phyloP scores from a whole-genome alignment of 345 rosid genomes.

The Dovyalis caffra region DNA sequence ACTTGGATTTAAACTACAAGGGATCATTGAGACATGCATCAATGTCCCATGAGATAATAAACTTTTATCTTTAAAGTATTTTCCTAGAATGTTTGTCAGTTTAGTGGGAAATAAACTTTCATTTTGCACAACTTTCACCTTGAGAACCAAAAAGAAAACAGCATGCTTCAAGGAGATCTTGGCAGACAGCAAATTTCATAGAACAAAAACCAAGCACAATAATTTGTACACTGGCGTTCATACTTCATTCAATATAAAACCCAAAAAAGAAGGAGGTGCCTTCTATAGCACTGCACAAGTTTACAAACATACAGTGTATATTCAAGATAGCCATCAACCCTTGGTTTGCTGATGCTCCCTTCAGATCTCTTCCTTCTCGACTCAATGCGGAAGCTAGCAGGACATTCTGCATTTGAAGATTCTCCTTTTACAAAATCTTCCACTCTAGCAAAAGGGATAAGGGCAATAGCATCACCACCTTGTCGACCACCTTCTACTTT shows the following conservation, averaged over 20 bases:
- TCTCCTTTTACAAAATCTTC: conserved; percentile 61
- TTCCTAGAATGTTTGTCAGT: neutral
- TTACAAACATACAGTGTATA: conserved; percentile 44
- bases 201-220: neutral
- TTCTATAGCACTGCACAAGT: neutral
- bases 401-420: conserved; percentile 51
- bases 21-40: neutral
- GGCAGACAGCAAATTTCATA: neutral
- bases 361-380: conserved; percentile 57
- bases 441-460: conserved; percentile 52
- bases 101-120: neutral
- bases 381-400: conserved; percentile 54
- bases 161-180: neutral
- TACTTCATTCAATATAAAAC: neutral
- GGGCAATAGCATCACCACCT: conserved; percentile 55
- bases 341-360: conserved; percentile 55
- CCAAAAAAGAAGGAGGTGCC: neutral
- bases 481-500: conserved; percentile 54
- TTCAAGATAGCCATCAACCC: conserved; percentile 62
- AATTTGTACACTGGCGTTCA: neutral
- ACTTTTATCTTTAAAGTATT: neutral
- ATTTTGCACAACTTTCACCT: conserved; percentile 7
- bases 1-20: neutral
- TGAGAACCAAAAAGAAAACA: neutral
- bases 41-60: neutral